phyloP scores from a whole-genome alignment of 2,329 filamentous ascomycete species.

The Acrodontium crateriforme region DNA sequence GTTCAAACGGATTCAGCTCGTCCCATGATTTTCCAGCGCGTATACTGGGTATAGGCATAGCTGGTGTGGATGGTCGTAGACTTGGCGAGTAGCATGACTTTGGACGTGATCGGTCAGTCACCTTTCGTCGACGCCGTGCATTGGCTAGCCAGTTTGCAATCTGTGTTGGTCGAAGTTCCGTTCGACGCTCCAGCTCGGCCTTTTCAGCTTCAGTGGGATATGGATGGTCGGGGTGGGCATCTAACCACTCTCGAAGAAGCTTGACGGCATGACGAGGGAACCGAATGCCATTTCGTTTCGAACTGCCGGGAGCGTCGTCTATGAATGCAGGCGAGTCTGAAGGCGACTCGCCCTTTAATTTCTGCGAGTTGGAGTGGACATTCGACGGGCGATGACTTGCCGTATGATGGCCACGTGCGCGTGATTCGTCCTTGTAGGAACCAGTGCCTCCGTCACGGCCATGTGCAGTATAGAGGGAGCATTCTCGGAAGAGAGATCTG shows the following conservation, averaged over 20 bases:
- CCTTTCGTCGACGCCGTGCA: slow-evolving; percentile 69
- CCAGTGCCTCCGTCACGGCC: slow-evolving; percentile 14
- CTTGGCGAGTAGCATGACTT: slow-evolving; percentile 44
- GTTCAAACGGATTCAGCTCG: slow-evolving; percentile 50
- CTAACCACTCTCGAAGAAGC: slow-evolving; percentile 72
- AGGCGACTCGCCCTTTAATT: slow-evolving; percentile 4
- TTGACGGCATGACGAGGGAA: slow-evolving; percentile 72
- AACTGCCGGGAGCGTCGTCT: slow-evolving; percentile 20
- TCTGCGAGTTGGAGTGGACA: no score
- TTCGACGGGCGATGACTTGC: slow-evolving; percentile 19
- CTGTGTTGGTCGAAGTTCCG: slow-evolving; percentile 68
- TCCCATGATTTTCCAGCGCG: slow-evolving; percentile 26
- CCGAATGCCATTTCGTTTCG: slow-evolving; percentile 44
- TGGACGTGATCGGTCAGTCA: slow-evolving; percentile 43
- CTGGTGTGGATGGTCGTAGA: slow-evolving; percentile 44
- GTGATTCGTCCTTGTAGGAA: slow-evolving; percentile 29
- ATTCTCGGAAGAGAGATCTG: slow-evolving; percentile 33
- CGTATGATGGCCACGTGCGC: slow-evolving; percentile 21
- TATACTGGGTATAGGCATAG: slow-evolving; percentile 64
- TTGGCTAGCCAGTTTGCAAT: slow-evolving; percentile 91
- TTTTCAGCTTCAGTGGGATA: slow-evolving; percentile 85
- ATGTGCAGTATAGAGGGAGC: slow-evolving; percentile 29
- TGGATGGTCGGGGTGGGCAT: slow-evolving; percentile 64
- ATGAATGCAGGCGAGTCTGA: slow-evolving; percentile 7
- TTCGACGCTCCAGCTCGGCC: slow-evolving; percentile 61